Evolutionary conservation across 805 yeast species (phyloP).

Genomic region (Candida vartiovaarae): DNA sequence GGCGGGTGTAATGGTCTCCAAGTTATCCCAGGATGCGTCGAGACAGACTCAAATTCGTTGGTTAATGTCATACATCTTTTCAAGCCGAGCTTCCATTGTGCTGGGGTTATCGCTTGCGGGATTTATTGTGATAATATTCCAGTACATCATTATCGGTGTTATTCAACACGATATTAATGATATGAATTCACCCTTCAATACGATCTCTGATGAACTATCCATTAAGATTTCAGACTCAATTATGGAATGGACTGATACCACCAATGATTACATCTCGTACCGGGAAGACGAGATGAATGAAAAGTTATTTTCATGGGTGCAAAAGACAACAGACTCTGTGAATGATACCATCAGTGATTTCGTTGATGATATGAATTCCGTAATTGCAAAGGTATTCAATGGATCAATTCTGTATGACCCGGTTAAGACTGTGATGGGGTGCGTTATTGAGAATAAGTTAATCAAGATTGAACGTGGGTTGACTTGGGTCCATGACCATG

Average conservation of each 20-base stretch:
- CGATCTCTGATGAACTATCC: slow-evolving; percentile 6
- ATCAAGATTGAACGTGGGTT: slow-evolving; percentile 60
- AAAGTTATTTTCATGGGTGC: slow-evolving; percentile 60
- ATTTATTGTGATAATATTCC: slow-evolving; percentile 44
- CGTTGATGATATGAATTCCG: slow-evolving; percentile 49
- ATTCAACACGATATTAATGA: slow-evolving; percentile 16
- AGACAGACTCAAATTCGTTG: slow-evolving; percentile 26
- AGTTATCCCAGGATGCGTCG: slow-evolving; percentile 1
- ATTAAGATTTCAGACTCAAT: slow-evolving; percentile 28
- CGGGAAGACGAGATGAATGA: slow-evolving; percentile 52
- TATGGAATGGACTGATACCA: slow-evolving; percentile 42
- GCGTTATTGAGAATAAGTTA: slow-evolving; percentile 73
- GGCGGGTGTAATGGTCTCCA: slow-evolving; percentile 14
- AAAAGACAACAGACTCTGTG: slow-evolving; percentile 46
- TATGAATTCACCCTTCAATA: slow-evolving; percentile 11
- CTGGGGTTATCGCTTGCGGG: slow-evolving; percentile 54
- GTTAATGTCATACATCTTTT: slow-evolving; percentile 37
- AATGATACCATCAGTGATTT: slow-evolving; percentile 56
- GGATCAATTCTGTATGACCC: slow-evolving; percentile 61
- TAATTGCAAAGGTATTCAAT: slow-evolving; percentile 54
- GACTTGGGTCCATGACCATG: slow-evolving; percentile 66
- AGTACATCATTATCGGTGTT: slow-evolving; percentile 38
- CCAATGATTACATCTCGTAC: slow-evolving; percentile 45
- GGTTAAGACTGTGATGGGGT: slow-evolving; percentile 60
- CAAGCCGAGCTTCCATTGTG: slow-evolving; percentile 43